Percentiles rank a stretch among this genome's conserved stretches.
phyloP scores from a whole-genome alignment of 2,329 filamentous ascomycete species.

The Clarireedia hainanense region DNA sequence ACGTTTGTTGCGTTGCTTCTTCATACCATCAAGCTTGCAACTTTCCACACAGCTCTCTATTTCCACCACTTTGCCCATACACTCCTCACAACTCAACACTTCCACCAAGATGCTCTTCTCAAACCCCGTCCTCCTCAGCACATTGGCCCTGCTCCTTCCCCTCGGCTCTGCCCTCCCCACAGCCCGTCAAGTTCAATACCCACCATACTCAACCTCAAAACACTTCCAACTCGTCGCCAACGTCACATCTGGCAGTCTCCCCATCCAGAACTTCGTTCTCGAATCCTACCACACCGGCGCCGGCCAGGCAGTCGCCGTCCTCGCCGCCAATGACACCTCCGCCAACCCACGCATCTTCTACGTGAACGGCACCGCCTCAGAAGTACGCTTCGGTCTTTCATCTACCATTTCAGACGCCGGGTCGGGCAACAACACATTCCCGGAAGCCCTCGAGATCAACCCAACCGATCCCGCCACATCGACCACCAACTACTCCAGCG shows the following conservation, averaged over 20 bases:
- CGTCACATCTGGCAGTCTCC: slow-evolving; percentile 32
- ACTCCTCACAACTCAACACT: not conserved
- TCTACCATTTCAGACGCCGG: slow-evolving; percentile 36
- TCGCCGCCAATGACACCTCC: slow-evolving; percentile 20
- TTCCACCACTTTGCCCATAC: not conserved
- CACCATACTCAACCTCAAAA: too few species aligned
- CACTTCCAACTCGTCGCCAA: too few species aligned
- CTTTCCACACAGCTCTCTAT: not conserved
- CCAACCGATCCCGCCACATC: slow-evolving; percentile 18
- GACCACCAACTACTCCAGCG: slow-evolving; percentile 21
- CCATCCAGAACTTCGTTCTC: slow-evolving; percentile 36
- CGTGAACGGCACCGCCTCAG: slow-evolving; percentile 39
- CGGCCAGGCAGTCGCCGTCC: slow-evolving; percentile 33
- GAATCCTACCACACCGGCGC: slow-evolving; percentile 38
- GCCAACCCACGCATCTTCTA: slow-evolving; percentile 36
- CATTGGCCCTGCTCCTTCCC: too few species aligned
- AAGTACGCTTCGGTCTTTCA: slow-evolving; percentile 28
- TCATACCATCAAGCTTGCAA: not conserved
- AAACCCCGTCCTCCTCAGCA: not conserved
- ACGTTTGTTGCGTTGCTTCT: too few species aligned
- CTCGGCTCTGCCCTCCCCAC: too few species aligned
- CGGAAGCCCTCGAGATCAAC: slow-evolving; percentile 32
- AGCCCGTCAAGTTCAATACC: too few species aligned
- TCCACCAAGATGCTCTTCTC: slow-evolving; percentile 11
- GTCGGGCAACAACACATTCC: slow-evolving; percentile 22